phyloP scores from a whole-genome alignment of 2,329 filamentous ascomycete genomes.

The Magnaporthiopsis incrustans region DNA sequence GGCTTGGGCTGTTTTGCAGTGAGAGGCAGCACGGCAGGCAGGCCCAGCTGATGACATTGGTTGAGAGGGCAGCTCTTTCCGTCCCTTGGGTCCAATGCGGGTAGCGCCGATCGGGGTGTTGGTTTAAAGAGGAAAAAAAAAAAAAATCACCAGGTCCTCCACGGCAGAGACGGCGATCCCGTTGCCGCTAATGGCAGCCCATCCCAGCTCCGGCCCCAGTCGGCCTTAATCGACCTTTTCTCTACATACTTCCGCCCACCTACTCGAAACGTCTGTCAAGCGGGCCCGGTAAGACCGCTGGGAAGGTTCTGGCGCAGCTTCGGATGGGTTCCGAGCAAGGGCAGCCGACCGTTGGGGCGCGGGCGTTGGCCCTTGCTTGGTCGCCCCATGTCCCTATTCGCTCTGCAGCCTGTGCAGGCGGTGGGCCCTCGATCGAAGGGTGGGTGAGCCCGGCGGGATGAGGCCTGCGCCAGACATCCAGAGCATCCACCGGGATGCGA shows the following conservation, averaged over 20 bases:
- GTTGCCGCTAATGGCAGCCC: too few relatives aligned
- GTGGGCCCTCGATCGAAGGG: not conserved
- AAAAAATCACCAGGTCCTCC: too few relatives aligned
- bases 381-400: not conserved
- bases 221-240: too few relatives aligned
- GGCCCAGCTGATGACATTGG: too few relatives aligned
- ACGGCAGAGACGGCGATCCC: too few relatives aligned
- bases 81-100: too few relatives aligned
- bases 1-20: too few relatives aligned
- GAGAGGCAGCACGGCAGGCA: too few relatives aligned
- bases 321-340: not conserved
- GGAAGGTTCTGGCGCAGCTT: not conserved
- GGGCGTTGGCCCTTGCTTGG: not conserved
- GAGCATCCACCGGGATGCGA: constrained; percentile 3
- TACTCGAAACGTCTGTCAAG: not conserved
- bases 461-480: not conserved
- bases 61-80: too few relatives aligned
- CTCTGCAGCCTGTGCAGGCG: too few relatives aligned
- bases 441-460: not conserved
- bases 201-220: not conserved
- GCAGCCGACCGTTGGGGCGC: not conserved
- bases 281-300: not conserved
- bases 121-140: too few relatives aligned
- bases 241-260: not conserved
- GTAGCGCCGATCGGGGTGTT: too few relatives aligned